A percentile compares a stretch with the other conserved stretches of the same genome.
These are phyloP conservation scores for Willaertia magna DNA, from an alignment of 208 protist genomes.

Conservation along the genomic window DNA sequence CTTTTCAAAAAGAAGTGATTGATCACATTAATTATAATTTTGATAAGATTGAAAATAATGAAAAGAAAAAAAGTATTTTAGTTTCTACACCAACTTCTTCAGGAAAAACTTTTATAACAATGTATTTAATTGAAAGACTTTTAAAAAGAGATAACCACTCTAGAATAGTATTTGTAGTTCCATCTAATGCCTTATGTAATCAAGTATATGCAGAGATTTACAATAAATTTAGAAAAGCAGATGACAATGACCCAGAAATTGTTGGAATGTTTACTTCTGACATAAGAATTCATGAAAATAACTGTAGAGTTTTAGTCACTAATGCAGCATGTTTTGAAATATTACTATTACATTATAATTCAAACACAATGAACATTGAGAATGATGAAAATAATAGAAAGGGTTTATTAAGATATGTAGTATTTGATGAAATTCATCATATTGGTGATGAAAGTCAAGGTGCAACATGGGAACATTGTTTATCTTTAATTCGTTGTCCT, in stretches of 20 bases:
- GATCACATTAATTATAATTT: not conserved
- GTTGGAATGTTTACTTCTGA: not conserved
- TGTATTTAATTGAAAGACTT: not conserved
- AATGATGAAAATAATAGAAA: not conserved
- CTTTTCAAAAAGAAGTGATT: not conserved
- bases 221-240: not conserved
- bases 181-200: not conserved
- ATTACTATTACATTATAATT: not conserved
- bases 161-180: not conserved
- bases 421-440: slow-evolving; percentile 15
- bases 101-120: slow-evolving; percentile 16
- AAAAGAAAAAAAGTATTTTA: not conserved
- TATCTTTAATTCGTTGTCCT: slow-evolving; percentile 7
- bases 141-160: not conserved
- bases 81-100: not conserved
- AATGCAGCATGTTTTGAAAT: not conserved
- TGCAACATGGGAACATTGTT: not conserved
- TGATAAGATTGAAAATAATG: not conserved
- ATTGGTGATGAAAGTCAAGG: not conserved
- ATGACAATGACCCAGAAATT: not conserved
- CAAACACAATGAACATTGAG: too few species aligned
- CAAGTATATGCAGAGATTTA: slow-evolving; percentile 2
- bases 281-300: not conserved
- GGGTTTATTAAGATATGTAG: not conserved
- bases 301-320: not conserved